phyloP scores from a whole-genome alignment of 495 filamentous ascomycete species.

The Geopyxis carbonaria region DNA sequence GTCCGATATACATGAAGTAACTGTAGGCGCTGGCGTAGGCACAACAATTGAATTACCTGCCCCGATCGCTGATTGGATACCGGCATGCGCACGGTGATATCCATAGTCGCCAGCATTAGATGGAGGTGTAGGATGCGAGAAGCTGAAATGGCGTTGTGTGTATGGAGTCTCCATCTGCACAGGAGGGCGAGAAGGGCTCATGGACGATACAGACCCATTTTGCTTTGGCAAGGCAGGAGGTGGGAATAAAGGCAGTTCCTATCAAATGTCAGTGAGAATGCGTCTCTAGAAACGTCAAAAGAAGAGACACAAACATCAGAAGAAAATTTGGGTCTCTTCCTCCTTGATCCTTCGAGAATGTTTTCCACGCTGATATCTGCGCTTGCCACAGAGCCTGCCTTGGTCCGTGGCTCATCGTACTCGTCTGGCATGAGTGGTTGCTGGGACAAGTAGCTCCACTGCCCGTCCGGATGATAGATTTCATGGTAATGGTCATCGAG shows the following conservation, averaged over 20 bases:
- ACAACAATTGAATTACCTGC: conserved; percentile 35
- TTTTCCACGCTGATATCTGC: conserved; percentile 92
- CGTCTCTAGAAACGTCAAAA: conserved; percentile 9
- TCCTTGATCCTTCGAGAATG: conserved; percentile 87
- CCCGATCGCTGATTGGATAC: conserved; percentile 15
- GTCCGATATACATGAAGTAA: conserved; percentile 87
- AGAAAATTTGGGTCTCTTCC: conserved; percentile 82
- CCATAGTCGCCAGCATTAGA: conserved; percentile 14
- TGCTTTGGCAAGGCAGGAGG: conserved; percentile 37
- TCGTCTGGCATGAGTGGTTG: conserved; percentile 16
- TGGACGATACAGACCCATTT: conserved; percentile 58
- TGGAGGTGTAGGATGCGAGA: conserved; percentile 30
- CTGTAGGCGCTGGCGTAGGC: conserved; percentile 85
- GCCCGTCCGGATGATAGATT: conserved; percentile 10
- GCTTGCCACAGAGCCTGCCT: conserved; percentile 21
- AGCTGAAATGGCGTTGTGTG: conserved; percentile 38
- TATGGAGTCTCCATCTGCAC: conserved; percentile 40
- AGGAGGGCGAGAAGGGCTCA: conserved; percentile 63
- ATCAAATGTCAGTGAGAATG: conserved; percentile 13
- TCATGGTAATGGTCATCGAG: conserved; percentile 12
- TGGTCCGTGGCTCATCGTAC: conserved; percentile 17
- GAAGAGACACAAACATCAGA: conserved; percentile 19
- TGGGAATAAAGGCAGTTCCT: conserved; percentile 92
- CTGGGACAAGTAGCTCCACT: conserved; percentile 10
- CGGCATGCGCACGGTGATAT: conserved; percentile 11